Evolutionary conservation across 129 eudicot species (phyloP), one percentile per base, ranked within the genome.

Genomic region (Glebionis coronaria): DNA sequence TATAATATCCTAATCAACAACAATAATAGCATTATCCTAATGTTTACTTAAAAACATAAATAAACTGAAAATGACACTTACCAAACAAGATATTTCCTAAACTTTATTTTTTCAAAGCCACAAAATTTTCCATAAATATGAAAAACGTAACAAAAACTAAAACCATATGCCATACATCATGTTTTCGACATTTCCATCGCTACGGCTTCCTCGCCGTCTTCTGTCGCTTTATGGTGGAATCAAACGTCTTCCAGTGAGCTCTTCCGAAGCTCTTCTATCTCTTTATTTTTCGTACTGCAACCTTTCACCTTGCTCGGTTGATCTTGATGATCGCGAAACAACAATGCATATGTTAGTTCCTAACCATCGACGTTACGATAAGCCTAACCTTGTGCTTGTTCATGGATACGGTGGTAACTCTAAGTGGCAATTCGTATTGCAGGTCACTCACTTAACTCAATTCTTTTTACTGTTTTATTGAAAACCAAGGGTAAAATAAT

Each of bases 371-470:
- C 73, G 75, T 10, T 71, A 52, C 69, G 29, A 77, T 68, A 80
- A 78, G 61, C 88, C 90, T 9, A 90, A 86, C 60, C 79, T 90
- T 15, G 74, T 83, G 7, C 53, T 86, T 14, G 70, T 86, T 81
- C 97, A 89, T 44, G 96, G 96, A 47, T 83, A 80, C 63, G 94
- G 97, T 15, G 90, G 82, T 0, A 79, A 81, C 73, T 76, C 97
- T n/a, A 74, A 67, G 18, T 86, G 94, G 91, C 95, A 84, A 44
- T 90, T 86, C 59, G 3, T 51, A 0, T 35, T 71, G 31, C 95
- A 90, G n/a, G 25, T 23, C 25, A 23, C 25, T 23, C 25, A 1
- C 25, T 23, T 23, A 0, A 23, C 25, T 23, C n/a, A n/a, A n/a
- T n/a, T n/a, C n/a, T n/a, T n/a, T n/a, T n/a, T n/a, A n/a, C n/a